Evolutionary conservation across 192 early-diverging fungal species (phyloP).

Genomic region (Coemansia nantahalensis): DNA sequence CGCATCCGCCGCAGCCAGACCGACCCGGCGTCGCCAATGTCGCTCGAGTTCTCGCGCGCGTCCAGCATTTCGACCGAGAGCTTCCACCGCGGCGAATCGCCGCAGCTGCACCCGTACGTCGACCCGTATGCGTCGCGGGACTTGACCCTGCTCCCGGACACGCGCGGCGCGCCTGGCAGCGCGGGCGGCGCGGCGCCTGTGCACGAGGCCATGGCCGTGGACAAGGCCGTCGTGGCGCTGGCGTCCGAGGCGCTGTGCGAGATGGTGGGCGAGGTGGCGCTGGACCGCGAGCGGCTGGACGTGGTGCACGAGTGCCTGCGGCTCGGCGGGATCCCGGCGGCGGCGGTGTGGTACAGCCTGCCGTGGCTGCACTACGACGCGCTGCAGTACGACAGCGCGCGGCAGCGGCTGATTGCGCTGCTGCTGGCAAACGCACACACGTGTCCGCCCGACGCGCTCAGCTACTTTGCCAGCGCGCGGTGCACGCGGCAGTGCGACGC

Average conservation of each 20-base stretch:
- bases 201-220: too few relatives aligned
- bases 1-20: neutral
- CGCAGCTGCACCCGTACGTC: too few relatives aligned
- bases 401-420: slow-evolving; percentile 28
- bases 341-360: slow-evolving; percentile 30
- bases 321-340: slow-evolving; percentile 24
- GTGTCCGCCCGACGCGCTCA: slow-evolving; percentile 24
- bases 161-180: too few relatives aligned
- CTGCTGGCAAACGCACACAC: slow-evolving; percentile 23
- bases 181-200: too few relatives aligned
- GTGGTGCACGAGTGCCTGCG: slow-evolving; percentile 19
- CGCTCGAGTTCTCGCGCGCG: neutral
- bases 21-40: neutral
- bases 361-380: slow-evolving; percentile 36
- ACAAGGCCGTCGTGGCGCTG: too few relatives aligned
- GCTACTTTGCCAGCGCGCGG: neutral
- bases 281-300: slow-evolving; percentile 40
- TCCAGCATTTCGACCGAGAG: neutral
- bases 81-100: slow-evolving; percentile 2
- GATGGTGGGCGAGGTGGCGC: slow-evolving; percentile 11
- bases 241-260: slow-evolving; percentile 7
- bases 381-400: slow-evolving; percentile 30
- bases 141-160: too few relatives aligned
- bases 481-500: neutral
- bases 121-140: too few relatives aligned